A percentile compares a stretch with the other conserved stretches of the same genome.
These are phyloP conservation scores for Paracamarosporium sp. DNA, from an alignment of 2,329 filamentous ascomycete genomes.

Conservation along the genomic window DNA sequence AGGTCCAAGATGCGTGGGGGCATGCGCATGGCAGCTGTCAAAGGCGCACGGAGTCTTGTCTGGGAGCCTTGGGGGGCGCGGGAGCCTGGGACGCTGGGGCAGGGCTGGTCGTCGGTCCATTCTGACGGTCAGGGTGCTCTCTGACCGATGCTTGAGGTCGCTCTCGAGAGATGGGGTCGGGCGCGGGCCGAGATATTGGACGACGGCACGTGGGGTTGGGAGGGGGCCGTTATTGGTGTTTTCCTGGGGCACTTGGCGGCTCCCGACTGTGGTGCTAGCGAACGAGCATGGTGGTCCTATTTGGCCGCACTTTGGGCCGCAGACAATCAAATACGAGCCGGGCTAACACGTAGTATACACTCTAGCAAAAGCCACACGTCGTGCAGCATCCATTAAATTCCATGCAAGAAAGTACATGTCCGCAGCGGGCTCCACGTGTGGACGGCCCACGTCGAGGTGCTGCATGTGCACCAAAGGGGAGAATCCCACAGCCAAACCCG, in stretches of 20 bases:
- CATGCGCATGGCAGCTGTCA: constrained; percentile 18
- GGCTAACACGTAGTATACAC: not conserved
- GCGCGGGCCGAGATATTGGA: constrained; percentile 6
- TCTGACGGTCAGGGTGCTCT: constrained; percentile 12
- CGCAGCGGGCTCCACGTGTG: constrained; percentile 11
- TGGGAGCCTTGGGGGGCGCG: constrained; percentile 14
- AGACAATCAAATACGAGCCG: not conserved
- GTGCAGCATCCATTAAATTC: constrained; percentile 16
- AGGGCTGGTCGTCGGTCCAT: constrained; percentile 12
- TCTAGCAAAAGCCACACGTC: constrained; percentile 16
- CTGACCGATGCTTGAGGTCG: constrained; percentile 20
- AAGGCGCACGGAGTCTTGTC: constrained; percentile 23
- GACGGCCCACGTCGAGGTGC: constrained; percentile 19
- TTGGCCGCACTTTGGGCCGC: constrained; percentile 3
- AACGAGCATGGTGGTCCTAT: not conserved
- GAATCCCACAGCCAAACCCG: constrained; percentile 9
- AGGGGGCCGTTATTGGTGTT: constrained; percentile 31
- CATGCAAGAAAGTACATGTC: constrained; percentile 25
- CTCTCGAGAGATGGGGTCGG: constrained; percentile 16
- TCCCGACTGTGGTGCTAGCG: not conserved
- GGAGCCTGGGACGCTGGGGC: not conserved
- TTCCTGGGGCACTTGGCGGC: constrained; percentile 1
- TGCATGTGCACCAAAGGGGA: constrained; percentile 23
- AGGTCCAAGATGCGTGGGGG: constrained; percentile 28
- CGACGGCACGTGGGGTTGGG: constrained; percentile 27